Percentiles rank a stretch among this genome's conserved stretches.
Evolutionary conservation across 2,329 filamentous ascomycete species (phyloP).

Genomic region (Furcasterigmium furcatum): DNA sequence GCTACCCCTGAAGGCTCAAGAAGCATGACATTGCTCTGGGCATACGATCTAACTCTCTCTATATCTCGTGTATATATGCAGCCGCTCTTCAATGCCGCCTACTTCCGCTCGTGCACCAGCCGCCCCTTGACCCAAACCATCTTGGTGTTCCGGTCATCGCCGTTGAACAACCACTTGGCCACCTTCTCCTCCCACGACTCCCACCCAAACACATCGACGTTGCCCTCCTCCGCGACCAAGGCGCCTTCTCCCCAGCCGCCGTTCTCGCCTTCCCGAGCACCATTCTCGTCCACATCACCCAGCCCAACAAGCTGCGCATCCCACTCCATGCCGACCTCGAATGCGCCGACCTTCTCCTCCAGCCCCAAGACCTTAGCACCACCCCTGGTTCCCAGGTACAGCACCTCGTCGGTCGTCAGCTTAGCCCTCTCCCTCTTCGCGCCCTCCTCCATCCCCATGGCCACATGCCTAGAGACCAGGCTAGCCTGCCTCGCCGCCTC

Average conservation of each 20-base stretch:
- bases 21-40: too few relatives aligned
- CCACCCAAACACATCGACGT: slow-evolving; percentile 87
- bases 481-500: slow-evolving; percentile 80
- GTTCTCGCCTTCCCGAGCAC: slow-evolving; percentile 20
- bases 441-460: slow-evolving; percentile 43
- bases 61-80: not conserved
- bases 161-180: slow-evolving; percentile 92
- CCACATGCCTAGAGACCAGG: slow-evolving; percentile 71
- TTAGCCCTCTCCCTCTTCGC: slow-evolving; percentile 51
- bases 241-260: slow-evolving; percentile 15
- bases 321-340: slow-evolving; percentile 84
- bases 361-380: slow-evolving; percentile 81
- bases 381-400: slow-evolving; percentile 85
- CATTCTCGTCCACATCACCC: slow-evolving; percentile 41
- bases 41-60: not conserved
- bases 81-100: not conserved
- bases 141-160: slow-evolving; percentile 87
- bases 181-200: slow-evolving; percentile 84
- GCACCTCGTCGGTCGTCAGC: slow-evolving; percentile 77
- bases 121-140: slow-evolving; percentile 86
- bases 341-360: slow-evolving; percentile 68
- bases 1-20: too few relatives aligned
- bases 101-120: slow-evolving; percentile 64
- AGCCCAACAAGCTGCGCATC: slow-evolving; percentile 83
- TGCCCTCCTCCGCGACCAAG: slow-evolving; percentile 41